phyloP scores from a whole-genome alignment of 2,329 filamentous ascomycete species.

The Chrysoporthe austroafricana region DNA sequence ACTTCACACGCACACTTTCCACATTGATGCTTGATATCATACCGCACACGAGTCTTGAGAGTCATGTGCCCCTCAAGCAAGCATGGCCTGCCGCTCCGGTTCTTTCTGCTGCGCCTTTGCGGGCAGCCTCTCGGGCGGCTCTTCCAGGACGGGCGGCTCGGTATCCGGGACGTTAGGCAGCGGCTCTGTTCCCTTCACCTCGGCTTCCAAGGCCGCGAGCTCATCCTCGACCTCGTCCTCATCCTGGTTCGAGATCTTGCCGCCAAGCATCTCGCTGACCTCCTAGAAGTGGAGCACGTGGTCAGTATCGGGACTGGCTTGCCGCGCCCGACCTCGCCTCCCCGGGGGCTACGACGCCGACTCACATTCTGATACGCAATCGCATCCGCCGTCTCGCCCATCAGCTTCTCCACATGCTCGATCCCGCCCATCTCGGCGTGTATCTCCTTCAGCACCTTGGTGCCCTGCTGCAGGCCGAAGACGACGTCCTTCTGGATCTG shows the following conservation, averaged over 20 bases:
- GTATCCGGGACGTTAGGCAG: conserved; percentile 37
- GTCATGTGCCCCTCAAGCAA: conserved; percentile 26
- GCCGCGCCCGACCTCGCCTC: background rate
- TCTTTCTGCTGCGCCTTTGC: conserved; percentile 29
- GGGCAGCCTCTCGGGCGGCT: conserved; percentile 26
- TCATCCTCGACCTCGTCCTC: conserved; percentile 99
- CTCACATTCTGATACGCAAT: conserved; percentile 85
- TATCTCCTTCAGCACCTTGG: conserved; percentile 85
- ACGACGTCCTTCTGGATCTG: conserved; percentile 96
- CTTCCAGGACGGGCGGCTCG: conserved; percentile 30
- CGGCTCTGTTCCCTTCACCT: conserved; percentile 43
- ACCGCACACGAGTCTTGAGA: background rate
- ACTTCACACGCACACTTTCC: background rate
- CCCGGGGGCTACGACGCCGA: conserved; percentile 17
- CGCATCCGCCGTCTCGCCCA: conserved; percentile 90
- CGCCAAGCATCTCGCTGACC: conserved; percentile 87
- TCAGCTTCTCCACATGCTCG: conserved; percentile 90
- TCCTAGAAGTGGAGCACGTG: conserved; percentile 60
- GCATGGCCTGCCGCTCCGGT: conserved; percentile 36
- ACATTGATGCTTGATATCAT: background rate
- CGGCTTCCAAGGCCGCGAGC: conserved; percentile 76
- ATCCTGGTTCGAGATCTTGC: conserved; percentile 88
- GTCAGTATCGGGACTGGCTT: conserved; percentile 6
- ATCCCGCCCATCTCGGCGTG: conserved; percentile 95
- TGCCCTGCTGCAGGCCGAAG: conserved; percentile 90